phyloP scores from a whole-genome alignment of 1,139 yeast genomes.

The Hansenula anomala region DNA sequence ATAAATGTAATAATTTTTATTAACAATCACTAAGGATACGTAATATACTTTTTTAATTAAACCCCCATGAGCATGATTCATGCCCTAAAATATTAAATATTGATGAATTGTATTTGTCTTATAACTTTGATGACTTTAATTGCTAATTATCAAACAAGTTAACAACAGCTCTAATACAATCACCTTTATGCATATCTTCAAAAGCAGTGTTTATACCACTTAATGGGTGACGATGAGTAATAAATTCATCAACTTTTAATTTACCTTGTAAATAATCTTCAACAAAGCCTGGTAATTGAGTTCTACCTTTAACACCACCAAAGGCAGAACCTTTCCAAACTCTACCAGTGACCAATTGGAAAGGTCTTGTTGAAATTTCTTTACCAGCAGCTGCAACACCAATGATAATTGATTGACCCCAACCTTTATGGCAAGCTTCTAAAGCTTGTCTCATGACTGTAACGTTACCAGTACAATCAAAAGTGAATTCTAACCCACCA shows the following conservation, averaged over 20 bases:
- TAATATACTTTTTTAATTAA: too few species aligned
- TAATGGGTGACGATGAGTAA: conserved; percentile 83
- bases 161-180: conserved; percentile 89
- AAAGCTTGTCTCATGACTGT: conserved; percentile 92
- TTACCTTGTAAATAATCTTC: conserved; percentile 79
- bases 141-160: conserved; percentile 30
- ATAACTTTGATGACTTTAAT: conserved; percentile 1
- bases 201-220: conserved; percentile 81
- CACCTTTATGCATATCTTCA: conserved; percentile 92
- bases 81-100: too few species aligned
- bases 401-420: conserved; percentile 93
- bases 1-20: too few species aligned
- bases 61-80: too few species aligned
- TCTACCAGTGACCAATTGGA: conserved; percentile 98
- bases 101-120: too few species aligned
- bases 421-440: conserved; percentile 97
- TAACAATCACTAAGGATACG: too few species aligned
- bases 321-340: conserved; percentile 98
- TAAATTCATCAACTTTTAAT: conserved; percentile 90
- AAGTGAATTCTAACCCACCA: conserved; percentile 94
- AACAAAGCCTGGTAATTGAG: conserved; percentile 89
- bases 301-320: conserved; percentile 97
- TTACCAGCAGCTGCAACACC: conserved; percentile 99
- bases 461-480: conserved; percentile 97
- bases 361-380: conserved; percentile 94